Evolutionary conservation across 352 stramenopile species (phyloP).

Genomic region (Albugo laibachii): DNA sequence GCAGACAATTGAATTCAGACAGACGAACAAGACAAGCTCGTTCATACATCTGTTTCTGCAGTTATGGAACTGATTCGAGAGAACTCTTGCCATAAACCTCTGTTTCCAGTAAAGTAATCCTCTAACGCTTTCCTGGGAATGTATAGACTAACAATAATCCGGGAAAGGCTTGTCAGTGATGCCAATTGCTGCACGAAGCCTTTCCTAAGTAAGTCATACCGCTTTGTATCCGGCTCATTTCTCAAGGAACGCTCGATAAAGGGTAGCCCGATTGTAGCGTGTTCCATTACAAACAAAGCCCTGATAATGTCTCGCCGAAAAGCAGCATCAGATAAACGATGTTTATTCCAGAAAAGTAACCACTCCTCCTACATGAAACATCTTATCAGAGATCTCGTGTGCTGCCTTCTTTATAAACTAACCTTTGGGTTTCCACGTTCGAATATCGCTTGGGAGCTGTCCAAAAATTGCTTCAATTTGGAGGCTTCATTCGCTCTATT

Average conservation of each 20-base stretch:
- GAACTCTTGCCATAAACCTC: too few relatives aligned
- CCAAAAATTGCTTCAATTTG: slow-evolving; percentile 22
- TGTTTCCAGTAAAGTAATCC: too few relatives aligned
- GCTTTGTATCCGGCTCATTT: neutral
- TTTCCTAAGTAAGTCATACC: neutral
- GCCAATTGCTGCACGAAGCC: neutral
- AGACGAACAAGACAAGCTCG: too few relatives aligned
- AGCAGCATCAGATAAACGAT: slow-evolving; percentile 17
- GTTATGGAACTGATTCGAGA: too few relatives aligned
- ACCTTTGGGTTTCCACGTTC: slow-evolving; percentile 42
- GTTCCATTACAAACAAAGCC: slow-evolving; percentile 26
- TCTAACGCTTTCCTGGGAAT: neutral
- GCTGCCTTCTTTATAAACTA: neutral
- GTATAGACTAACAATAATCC: neutral
- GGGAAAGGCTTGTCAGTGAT: neutral
- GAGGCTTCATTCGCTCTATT: slow-evolving; percentile 7
- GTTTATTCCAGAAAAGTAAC: slow-evolving; percentile 20
- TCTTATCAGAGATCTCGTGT: neutral
- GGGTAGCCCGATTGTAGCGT: slow-evolving; percentile 22
- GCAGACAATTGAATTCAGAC: too few relatives aligned
- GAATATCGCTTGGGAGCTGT: slow-evolving; percentile 26
- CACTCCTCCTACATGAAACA: slow-evolving; percentile 17
- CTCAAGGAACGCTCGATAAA: slow-evolving; percentile 16
- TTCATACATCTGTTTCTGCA: too few relatives aligned
- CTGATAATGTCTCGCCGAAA: slow-evolving; percentile 63